These are phyloP conservation scores for Rubroboletus pulcherrimus DNA, from an alignment of 768 basidiomycete genomes.

Conservation along the genomic window DNA sequence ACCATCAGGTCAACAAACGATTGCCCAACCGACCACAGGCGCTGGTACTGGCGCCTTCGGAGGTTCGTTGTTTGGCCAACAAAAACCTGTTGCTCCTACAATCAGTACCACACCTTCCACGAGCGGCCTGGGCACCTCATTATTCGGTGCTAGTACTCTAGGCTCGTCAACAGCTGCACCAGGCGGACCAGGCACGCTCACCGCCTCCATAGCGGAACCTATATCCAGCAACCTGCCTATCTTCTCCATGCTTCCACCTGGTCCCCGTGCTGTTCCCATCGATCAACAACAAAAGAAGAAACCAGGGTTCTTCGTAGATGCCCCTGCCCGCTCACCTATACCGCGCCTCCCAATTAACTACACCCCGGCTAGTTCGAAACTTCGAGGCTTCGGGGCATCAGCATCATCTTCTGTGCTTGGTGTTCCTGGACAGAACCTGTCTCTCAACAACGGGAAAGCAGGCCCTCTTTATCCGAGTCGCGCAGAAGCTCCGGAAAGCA, in stretches of 20 bases:
- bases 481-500: conserved; percentile 55
- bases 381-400: conserved; percentile 62
- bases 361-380: conserved; percentile 56
- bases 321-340: conserved; percentile 67
- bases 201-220: conserved; percentile 86
- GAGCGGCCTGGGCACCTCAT: conserved; percentile 33
- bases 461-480: conserved; percentile 53
- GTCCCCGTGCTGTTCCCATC: conserved; percentile 57
- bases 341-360: conserved; percentile 65
- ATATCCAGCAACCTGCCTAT: conserved; percentile 69
- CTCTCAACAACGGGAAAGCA: conserved; percentile 53
- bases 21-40: conserved; percentile 36
- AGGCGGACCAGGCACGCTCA: conserved; percentile 58
- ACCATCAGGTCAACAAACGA: conserved; percentile 41
- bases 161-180: conserved; percentile 40
- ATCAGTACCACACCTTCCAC: conserved; percentile 43
- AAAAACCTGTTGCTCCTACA: conserved; percentile 47
- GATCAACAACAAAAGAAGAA: conserved; percentile 73
- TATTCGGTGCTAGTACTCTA: conserved; percentile 39
- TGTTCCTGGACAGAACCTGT: conserved; percentile 32
- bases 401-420: conserved; percentile 37
- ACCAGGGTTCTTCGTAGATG: conserved; percentile 69
- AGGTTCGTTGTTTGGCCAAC: conserved; percentile 45
- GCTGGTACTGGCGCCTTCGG: conserved; percentile 34
- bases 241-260: conserved; percentile 71